phyloP scores from a whole-genome alignment of 1,284 basidiomycete genomes.

The Rhodotorula sp. region DNA sequence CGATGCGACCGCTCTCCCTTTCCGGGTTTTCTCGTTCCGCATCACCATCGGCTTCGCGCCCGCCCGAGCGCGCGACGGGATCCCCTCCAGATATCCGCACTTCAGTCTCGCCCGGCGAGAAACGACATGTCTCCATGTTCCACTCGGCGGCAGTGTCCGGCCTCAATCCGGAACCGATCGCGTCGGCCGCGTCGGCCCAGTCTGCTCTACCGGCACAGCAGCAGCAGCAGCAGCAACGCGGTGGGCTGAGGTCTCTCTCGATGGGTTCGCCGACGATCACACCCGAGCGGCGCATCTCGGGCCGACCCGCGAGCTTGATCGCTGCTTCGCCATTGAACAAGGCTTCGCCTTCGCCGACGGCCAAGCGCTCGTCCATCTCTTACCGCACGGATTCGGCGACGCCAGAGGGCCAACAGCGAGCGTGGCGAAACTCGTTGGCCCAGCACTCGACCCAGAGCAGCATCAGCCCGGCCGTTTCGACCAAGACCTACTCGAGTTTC shows the following conservation, averaged over 20 bases:
- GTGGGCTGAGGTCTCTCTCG: conserved; percentile 39
- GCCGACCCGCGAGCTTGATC: conserved; percentile 1
- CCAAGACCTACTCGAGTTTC: conserved; percentile 24
- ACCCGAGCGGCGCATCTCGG: conserved; percentile 20
- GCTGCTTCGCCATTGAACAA: conserved; percentile 11
- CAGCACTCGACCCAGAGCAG: conserved; percentile 1
- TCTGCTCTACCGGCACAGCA: neutral
- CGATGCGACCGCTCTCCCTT: conserved; percentile 35
- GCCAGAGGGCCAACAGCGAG: conserved; percentile 9
- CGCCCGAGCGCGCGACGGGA: neutral
- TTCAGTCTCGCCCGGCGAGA: conserved; percentile 26
- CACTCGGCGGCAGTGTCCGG: conserved; percentile 32
- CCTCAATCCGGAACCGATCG: conserved; percentile 9
- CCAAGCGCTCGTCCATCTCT: conserved; percentile 35
- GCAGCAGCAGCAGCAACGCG: neutral
- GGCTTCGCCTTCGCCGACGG: conserved; percentile 3
- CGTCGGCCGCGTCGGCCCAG: conserved; percentile 1
- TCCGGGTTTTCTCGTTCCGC: conserved; percentile 20
- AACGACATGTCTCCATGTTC: conserved; percentile 35
- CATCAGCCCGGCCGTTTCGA: conserved; percentile 21
- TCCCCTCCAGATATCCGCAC: conserved; percentile 21
- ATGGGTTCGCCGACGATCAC: conserved; percentile 22
- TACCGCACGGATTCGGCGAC: conserved; percentile 28
- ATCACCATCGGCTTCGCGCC: conserved; percentile 17
- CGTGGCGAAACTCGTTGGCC: neutral